Evolutionary conservation across 371 early-diverging fungal genomes (phyloP), one percentile per base, ranked within the genome.

Genomic region (Batkoa obscura): DNA sequence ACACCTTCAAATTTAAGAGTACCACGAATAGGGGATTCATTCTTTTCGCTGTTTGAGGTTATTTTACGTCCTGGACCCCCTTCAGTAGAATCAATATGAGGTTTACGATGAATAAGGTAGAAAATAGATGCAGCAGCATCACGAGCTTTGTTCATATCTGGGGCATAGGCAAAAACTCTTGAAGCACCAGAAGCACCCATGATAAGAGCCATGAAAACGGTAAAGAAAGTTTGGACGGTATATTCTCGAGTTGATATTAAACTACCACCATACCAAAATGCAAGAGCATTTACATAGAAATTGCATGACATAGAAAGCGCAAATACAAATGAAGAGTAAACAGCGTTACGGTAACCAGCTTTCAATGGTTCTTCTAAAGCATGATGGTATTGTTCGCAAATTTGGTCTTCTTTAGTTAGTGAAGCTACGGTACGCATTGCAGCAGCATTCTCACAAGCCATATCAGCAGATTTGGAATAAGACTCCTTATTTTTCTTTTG

Each of bases 351-450:
- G 50, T 72, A 58, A 37, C 79, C 80, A 23, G 69, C 62, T 5
- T 58, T 62, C 57, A 84, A 76, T n/a, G 88, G 88, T 31, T 57
- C 72, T 0, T 71, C 69, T 35, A 81, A 72, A 47, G 72, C 73
- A 12, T 60, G 58, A 31, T 59, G 56, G 52, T 80, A 88, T 55
- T 67, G 62, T 30, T 47, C 59, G 59, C 73, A 71, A 53, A 88
- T 78, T 38, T 74, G 64, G 23, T 55, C 50, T 64, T 94, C 90
- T 57, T 83, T 79, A 35, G 84, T 83, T 15, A 95, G 71, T 1
- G 85, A 72, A 45, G 80, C 78, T 12, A 95, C 88, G 0, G 94
- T 93, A 42, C 91, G 78, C 41, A 95, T 82, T 61, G 80, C 78
- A 50, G 75, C 74, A 53, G 92, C 79, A 13, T 87, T 86, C 64